Conservation (phyloP, 169 alveolate species). For the Plasmodium vinckei region DNA sequence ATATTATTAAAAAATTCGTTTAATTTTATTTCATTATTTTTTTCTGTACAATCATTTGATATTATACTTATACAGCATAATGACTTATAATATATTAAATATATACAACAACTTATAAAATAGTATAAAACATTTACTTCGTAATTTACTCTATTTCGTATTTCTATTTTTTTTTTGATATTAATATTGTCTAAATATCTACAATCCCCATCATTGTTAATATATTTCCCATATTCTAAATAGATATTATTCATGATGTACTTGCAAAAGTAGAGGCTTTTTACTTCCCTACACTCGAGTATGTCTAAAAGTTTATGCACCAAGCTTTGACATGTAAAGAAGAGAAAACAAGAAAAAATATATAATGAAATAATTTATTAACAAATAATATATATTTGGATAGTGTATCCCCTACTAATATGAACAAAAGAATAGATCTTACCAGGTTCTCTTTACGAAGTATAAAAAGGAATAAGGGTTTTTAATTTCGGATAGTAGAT, state of each 20-base stretch:
- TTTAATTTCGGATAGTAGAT: slow-evolving; percentile 27
- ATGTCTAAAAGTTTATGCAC: slow-evolving; percentile 33
- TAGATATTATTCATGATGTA: slow-evolving; percentile 24
- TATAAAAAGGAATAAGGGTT: slow-evolving; percentile 57
- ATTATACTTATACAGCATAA: slow-evolving; percentile 21
- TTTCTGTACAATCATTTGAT: slow-evolving; percentile 2
- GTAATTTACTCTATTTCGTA: slow-evolving; percentile 11
- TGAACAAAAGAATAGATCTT: neutral
- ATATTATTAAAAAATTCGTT: slow-evolving; percentile 8
- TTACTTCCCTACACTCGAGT: slow-evolving; percentile 47
- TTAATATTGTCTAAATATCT: slow-evolving; percentile 59
- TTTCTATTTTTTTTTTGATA: slow-evolving; percentile 19
- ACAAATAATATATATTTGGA: neutral
- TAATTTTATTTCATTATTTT: slow-evolving; percentile 4
- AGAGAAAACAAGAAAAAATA: neutral
- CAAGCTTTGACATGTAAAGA: neutral
- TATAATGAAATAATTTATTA: neutral
- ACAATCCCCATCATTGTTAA: slow-evolving; percentile 63
- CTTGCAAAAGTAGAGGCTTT: slow-evolving; percentile 58
- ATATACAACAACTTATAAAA: slow-evolving; percentile 40
- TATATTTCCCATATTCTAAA: slow-evolving; percentile 44
- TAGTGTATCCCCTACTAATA: neutral
- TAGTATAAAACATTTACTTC: slow-evolving; percentile 33
- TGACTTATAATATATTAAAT: slow-evolving; percentile 47
- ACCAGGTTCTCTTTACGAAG: slow-evolving; percentile 33